These are phyloP conservation scores for Centrapalus pauciflorus DNA, from an alignment of 129 eudicot species.

Conservation along the genomic window DNA sequence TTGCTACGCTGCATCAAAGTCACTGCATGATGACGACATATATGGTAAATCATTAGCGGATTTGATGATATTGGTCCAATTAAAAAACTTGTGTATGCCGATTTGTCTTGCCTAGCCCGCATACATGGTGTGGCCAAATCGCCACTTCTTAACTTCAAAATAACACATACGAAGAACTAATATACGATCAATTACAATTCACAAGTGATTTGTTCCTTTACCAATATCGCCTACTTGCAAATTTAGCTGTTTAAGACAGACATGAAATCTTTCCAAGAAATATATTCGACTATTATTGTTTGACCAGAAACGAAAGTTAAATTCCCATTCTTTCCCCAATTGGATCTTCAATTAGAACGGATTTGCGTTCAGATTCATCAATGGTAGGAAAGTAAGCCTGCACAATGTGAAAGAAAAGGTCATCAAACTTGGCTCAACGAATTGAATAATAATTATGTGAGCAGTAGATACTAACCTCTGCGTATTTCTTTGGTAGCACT, in stretches of 20 bases:
- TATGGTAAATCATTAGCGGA: too few species aligned
- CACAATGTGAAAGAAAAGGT: neutral
- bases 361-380: conserved; percentile 47
- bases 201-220: conserved; percentile 17
- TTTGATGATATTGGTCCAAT: too few species aligned
- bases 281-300: conserved; percentile 79
- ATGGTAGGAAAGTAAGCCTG: conserved; percentile 68
- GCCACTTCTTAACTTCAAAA: neutral
- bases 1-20: too few species aligned
- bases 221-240: conserved; percentile 75
- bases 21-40: too few species aligned
- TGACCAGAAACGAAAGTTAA: conserved; percentile 68
- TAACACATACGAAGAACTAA: neutral
- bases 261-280: conserved; percentile 71
- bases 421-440: neutral
- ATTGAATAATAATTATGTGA: neutral
- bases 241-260: conserved; percentile 49
- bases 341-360: conserved; percentile 50
- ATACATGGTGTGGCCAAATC: too few species aligned
- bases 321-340: conserved; percentile 63
- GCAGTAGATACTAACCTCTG: conserved; percentile 60
- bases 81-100: too few species aligned
- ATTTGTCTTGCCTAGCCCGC: too few species aligned
- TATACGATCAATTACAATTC: too few species aligned
- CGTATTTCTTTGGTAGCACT: conserved; percentile 75